Evolutionary conservation across 2,329 filamentous ascomycete genomes (phyloP).

Genomic region (Penicillium sp.): DNA sequence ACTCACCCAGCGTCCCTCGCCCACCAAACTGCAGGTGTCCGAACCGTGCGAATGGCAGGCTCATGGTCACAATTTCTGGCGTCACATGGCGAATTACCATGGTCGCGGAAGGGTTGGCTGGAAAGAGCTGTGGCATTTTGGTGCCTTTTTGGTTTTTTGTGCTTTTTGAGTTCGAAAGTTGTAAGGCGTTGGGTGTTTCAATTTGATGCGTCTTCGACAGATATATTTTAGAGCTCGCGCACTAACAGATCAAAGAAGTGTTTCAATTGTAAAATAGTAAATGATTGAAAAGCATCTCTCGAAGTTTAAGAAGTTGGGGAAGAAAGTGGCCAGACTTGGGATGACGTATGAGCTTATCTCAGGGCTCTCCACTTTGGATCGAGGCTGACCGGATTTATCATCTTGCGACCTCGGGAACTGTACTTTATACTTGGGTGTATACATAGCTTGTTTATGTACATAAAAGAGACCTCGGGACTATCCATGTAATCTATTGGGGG

Average conservation of each 20-base stretch:
- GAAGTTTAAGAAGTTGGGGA: not conserved
- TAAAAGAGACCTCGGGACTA: not conserved
- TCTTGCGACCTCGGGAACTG: not conserved
- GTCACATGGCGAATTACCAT: conserved; percentile 89
- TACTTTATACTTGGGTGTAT: not conserved
- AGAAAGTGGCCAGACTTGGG: not conserved
- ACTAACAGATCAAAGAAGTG: not conserved
- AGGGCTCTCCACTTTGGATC: not conserved
- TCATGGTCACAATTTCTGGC: conserved; percentile 61
- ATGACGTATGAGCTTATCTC: not conserved
- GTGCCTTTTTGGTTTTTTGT: not conserved
- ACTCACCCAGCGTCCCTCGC: conserved; percentile 75
- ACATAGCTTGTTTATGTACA: not conserved
- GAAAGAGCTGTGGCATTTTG: conserved; percentile 54
- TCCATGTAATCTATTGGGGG: not conserved
- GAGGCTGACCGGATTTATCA: conserved; percentile 3
- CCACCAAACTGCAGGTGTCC: conserved; percentile 80
- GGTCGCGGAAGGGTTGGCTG: conserved; percentile 69
- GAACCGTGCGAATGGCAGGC: conserved; percentile 76
- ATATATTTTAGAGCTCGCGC: too few species aligned
- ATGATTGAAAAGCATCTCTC: not conserved
- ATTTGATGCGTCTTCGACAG: not conserved
- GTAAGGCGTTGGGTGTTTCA: conserved; percentile 11
- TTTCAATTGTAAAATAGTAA: not conserved
- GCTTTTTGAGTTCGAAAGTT: not conserved